Conservation (phyloP, 2,329 filamentous ascomycete genomes). For the Stemphylium beticola region DNA sequence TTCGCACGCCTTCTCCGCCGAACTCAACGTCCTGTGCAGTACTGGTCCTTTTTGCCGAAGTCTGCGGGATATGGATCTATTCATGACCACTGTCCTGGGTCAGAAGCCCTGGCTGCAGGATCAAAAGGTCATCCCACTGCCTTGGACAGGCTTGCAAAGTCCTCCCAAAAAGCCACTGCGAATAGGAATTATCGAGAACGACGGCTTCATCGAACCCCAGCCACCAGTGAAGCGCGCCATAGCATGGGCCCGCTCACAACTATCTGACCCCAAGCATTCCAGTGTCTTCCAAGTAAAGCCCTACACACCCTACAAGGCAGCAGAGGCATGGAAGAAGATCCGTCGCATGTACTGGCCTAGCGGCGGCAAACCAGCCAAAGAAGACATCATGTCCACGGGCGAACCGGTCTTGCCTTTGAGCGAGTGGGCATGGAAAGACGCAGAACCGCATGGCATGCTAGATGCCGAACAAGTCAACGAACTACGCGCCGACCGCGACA, state of each 20-base stretch:
- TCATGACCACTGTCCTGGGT: constrained; percentile 17
- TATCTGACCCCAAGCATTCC: constrained; percentile 6
- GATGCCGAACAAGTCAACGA: constrained; percentile 18
- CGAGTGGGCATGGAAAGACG: constrained; percentile 26
- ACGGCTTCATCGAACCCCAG: constrained; percentile 49
- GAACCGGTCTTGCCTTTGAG: constrained; percentile 57
- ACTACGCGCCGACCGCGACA: constrained; percentile 16
- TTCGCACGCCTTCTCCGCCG: constrained; percentile 14
- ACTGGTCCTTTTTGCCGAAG: constrained; percentile 26
- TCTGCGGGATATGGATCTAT: constrained; percentile 24
- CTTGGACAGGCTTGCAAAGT: constrained; percentile 27
- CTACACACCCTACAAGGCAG: constrained; percentile 43
- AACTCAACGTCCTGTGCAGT: constrained; percentile 22
- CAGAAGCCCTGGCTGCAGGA: constrained; percentile 24
- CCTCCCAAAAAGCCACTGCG: constrained; percentile 36
- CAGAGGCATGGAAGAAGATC: constrained; percentile 43
- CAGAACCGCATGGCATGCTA: constrained; percentile 14
- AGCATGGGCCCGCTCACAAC: constrained; percentile 40
- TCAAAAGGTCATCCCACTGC: constrained; percentile 23
- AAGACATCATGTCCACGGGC: constrained; percentile 45
- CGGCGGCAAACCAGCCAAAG: constrained; percentile 43
- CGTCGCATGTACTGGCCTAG: constrained; percentile 57
- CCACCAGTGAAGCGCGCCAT: constrained; percentile 49
- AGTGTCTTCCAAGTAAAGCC: constrained; percentile 42
- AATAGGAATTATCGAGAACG: constrained; percentile 53